Percentiles rank a stretch among this genome's conserved stretches.
Evolutionary conservation across 495 filamentous ascomycete genomes (phyloP).

Genomic region (Penicillium argentinense): DNA sequence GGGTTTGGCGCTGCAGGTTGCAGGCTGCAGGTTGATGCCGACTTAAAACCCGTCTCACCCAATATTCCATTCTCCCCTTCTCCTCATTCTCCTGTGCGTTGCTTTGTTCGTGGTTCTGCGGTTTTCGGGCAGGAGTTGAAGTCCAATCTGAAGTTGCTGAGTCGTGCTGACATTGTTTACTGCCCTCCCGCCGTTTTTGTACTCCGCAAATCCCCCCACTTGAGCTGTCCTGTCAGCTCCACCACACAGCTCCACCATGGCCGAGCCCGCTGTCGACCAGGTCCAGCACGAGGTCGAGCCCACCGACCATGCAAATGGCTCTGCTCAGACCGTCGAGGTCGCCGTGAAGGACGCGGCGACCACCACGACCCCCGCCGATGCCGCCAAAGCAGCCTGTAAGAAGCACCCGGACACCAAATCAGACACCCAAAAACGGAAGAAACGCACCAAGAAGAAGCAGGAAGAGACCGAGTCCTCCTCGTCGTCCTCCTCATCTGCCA

Average conservation of each 20-base stretch:
- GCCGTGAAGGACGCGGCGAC: conserved; percentile 31
- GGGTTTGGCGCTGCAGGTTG: too few relatives aligned
- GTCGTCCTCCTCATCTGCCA: conserved; percentile 26
- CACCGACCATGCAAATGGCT: conserved; percentile 22
- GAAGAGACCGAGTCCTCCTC: conserved; percentile 15
- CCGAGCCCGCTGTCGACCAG: conserved; percentile 22
- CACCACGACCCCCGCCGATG: conserved; percentile 21
- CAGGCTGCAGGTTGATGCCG: too few relatives aligned
- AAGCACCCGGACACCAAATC: conserved; percentile 35
- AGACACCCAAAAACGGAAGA: conserved; percentile 14
- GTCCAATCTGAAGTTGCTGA: too few relatives aligned
- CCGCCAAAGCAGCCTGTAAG: conserved; percentile 31
- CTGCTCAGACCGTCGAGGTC: conserved; percentile 15
- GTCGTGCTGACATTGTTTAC: too few relatives aligned
- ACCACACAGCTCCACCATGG: conserved; percentile 19
- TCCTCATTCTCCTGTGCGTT: too few relatives aligned
- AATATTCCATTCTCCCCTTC: too few relatives aligned
- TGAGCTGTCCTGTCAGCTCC: background rate
- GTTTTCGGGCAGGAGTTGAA: too few relatives aligned
- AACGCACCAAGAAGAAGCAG: conserved; percentile 31
- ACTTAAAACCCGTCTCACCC: too few relatives aligned
- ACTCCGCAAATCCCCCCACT: background rate
- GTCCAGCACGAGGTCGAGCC: conserved; percentile 32
- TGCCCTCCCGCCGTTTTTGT: background rate
- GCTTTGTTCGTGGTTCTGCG: too few relatives aligned